phyloP scores from a whole-genome alignment of 78 protist species.

The Tieghemostelium lacteum region DNA sequence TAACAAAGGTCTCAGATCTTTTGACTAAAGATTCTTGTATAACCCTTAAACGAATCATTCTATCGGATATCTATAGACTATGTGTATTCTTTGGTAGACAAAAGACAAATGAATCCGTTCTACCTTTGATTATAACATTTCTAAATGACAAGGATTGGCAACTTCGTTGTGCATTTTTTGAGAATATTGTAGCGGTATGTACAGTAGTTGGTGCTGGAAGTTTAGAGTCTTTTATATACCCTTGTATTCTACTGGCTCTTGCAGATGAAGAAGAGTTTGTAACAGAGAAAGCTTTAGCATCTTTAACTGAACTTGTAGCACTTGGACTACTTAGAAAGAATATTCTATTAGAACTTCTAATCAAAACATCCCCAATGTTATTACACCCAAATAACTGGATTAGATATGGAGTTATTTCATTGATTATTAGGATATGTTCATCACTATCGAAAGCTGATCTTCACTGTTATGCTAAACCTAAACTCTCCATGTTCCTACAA shows the following conservation, averaged over 20 bases:
- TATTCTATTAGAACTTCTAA: conserved; percentile 57
- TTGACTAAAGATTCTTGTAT: conserved; percentile 80
- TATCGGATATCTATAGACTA: conserved; percentile 67
- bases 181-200: conserved; percentile 77
- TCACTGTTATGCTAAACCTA: conserved; percentile 54
- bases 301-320: conserved; percentile 29
- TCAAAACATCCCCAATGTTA: conserved; percentile 70
- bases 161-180: conserved; percentile 78
- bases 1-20: conserved; percentile 54
- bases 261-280: conserved; percentile 84
- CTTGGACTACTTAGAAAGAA: conserved; percentile 65
- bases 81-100: conserved; percentile 82
- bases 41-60: conserved; percentile 46
- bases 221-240: conserved; percentile 77
- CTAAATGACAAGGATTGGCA: conserved; percentile 83
- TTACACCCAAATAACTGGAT: conserved; percentile 82
- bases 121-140: conserved; percentile 76
- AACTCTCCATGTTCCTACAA: conserved; percentile 6
- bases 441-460: conserved; percentile 52
- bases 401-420: conserved; percentile 74
- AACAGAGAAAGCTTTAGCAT: conserved; percentile 71
- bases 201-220: conserved; percentile 76
- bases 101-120: conserved; percentile 63
- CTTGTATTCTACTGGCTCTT: conserved; percentile 57
- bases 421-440: conserved; percentile 39